Conservation (phyloP, 441 rosid species). For the Syzygium syzygioides region DNA sequence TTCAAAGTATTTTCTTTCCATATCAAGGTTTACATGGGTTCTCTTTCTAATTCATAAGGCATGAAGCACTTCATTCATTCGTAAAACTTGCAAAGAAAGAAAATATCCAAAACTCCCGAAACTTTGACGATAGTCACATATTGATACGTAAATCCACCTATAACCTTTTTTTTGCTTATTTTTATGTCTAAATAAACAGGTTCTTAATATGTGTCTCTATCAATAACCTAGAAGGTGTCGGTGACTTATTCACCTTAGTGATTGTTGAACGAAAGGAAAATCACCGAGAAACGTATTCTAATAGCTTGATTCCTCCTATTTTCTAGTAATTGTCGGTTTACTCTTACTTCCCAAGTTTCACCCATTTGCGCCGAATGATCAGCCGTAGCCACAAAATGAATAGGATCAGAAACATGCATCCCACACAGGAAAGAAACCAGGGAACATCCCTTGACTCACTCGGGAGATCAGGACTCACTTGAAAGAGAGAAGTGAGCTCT, state of each 20-base stretch:
- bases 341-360: not conserved
- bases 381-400: not conserved
- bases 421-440: not conserved
- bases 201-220: not conserved
- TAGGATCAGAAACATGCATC: not conserved
- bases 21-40: not conserved
- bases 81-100: not conserved
- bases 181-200: not conserved
- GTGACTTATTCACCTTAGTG: not conserved
- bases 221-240: not conserved
- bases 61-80: not conserved
- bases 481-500: not conserved
- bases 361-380: not conserved
- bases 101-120: not conserved
- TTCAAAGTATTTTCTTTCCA: not conserved
- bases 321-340: not conserved
- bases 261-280: not conserved
- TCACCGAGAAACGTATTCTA: not conserved
- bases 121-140: not conserved
- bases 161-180: not conserved
- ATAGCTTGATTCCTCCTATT: not conserved
- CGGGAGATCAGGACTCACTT: not conserved
- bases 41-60: not conserved
- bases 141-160: not conserved
- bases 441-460: not conserved